Conservation (phyloP, 176 grass and related monocot genomes). For the Aegilops sharonensis region DNA sequence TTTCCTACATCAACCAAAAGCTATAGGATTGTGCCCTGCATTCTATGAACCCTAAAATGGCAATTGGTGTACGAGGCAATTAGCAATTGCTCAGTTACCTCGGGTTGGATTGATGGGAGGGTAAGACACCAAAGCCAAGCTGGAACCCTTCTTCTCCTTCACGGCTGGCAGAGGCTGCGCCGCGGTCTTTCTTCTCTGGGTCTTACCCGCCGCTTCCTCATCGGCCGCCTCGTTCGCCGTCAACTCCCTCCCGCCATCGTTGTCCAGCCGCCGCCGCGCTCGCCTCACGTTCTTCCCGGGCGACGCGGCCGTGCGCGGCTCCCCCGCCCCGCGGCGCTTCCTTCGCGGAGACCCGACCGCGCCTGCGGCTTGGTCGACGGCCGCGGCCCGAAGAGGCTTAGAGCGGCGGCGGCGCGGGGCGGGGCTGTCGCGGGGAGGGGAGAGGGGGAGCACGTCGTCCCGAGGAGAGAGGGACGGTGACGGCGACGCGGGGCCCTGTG, state of each 20-base stretch:
- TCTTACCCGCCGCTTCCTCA: conserved; percentile 35
- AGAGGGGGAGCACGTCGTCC: background rate
- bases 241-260: conserved; percentile 5
- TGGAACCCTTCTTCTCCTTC: conserved; percentile 36
- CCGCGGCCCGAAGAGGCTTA: background rate
- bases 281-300: conserved; percentile 33
- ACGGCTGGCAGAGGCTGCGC: background rate
- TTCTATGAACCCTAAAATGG: background rate
- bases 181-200: conserved; percentile 26
- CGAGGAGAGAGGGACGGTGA: background rate
- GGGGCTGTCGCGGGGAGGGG: background rate
- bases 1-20: background rate
- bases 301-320: conserved; percentile 22
- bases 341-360: background rate
- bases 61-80: background rate
- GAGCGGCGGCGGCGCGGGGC: background rate
- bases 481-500: background rate
- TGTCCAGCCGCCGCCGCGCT: background rate
- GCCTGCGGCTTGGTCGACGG: background rate
- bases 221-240: conserved; percentile 36
- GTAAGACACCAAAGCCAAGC: conserved; percentile 32
- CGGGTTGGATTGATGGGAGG: background rate
- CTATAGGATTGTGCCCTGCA: background rate
- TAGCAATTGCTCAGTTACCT: conserved; percentile 14
- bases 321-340: conserved; percentile 2